phyloP scores from a whole-genome alignment of 768 basidiomycete species.

The Pleurotus cornucopiae region DNA sequence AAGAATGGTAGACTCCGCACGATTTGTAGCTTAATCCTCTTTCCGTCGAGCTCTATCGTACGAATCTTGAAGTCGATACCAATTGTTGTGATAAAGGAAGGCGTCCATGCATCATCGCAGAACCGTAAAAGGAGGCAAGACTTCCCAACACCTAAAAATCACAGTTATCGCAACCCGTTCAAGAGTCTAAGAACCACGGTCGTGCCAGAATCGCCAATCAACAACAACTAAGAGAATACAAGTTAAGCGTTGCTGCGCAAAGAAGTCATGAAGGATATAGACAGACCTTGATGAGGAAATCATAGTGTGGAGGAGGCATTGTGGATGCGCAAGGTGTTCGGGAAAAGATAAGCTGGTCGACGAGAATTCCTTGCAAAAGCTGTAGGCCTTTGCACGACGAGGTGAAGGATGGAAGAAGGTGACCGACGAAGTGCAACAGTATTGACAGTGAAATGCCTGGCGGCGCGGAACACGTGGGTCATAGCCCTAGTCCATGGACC shows the following conservation, averaged over 20 bases:
- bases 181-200: constrained; percentile 7
- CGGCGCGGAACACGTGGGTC: too few relatives aligned
- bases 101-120: constrained; percentile 99
- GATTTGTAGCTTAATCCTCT: constrained; percentile 98
- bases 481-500: too few relatives aligned
- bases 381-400: too few relatives aligned
- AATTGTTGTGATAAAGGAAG: constrained; percentile 98
- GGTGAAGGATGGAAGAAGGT: not conserved
- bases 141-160: constrained; percentile 80
- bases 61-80: constrained; percentile 99
- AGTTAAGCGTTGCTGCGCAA: constrained; percentile 9
- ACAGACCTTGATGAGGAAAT: constrained; percentile 90
- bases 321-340: not conserved
- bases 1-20: constrained; percentile 41
- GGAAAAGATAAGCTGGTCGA: not conserved
- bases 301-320: constrained; percentile 94
- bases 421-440: not conserved
- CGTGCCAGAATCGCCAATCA: constrained; percentile 93
- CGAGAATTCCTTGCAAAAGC: too few relatives aligned
- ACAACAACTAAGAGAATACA: constrained; percentile 61
- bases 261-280: not conserved
- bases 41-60: constrained; percentile 96
- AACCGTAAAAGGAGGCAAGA: constrained; percentile 94
- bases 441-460: too few relatives aligned
- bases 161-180: constrained; percentile 4